Conservation (phyloP, 768 basidiomycete genomes). For the Suillus subluteus region DNA sequence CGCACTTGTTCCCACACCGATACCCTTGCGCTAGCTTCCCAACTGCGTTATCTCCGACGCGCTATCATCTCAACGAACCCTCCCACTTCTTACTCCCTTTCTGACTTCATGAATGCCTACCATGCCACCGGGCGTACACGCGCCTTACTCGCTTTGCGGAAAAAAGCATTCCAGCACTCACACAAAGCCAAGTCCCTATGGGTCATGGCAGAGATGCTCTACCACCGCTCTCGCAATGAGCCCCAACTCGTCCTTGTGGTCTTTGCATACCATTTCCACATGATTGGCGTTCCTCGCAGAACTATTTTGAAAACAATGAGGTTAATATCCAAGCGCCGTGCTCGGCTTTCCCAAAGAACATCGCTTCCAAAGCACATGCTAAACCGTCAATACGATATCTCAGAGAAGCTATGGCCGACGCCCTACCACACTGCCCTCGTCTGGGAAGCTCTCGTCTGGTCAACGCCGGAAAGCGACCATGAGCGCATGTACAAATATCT, state of each 20-base stretch:
- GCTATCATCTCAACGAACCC: slow-evolving; percentile 28
- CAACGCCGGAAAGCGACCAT: slow-evolving; percentile 25
- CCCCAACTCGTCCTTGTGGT: slow-evolving; percentile 35
- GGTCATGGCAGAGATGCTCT: slow-evolving; percentile 34
- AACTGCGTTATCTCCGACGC: slow-evolving; percentile 28
- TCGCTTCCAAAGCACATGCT: slow-evolving; percentile 12
- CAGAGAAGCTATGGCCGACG: slow-evolving; percentile 36
- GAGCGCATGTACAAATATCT: slow-evolving; percentile 50
- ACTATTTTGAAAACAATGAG: slow-evolving; percentile 22
- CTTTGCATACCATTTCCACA: slow-evolving; percentile 55
- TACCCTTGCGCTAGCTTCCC: slow-evolving; percentile 17
- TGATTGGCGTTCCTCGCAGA: slow-evolving; percentile 53
- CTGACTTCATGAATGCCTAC: slow-evolving; percentile 26
- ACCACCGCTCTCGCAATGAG: slow-evolving; percentile 25
- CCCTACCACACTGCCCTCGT: slow-evolving; percentile 38
- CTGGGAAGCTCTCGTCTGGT: slow-evolving; percentile 35
- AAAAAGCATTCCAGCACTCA: slow-evolving; percentile 27
- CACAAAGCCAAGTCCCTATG: slow-evolving; percentile 28
- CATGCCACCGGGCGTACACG: slow-evolving; percentile 24
- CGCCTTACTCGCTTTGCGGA: slow-evolving; percentile 21
- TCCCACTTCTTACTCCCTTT: slow-evolving; percentile 23
- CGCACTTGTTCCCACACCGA: slow-evolving; percentile 2
- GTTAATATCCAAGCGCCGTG: slow-evolving; percentile 4
- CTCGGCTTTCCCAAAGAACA: slow-evolving; percentile 5
- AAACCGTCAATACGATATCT: not conserved